A percentile compares a stretch with the other conserved stretches of the same genome.
phyloP scores from a whole-genome alignment of 1,284 basidiomycete genomes.

The Moesziomyces aphidis region DNA sequence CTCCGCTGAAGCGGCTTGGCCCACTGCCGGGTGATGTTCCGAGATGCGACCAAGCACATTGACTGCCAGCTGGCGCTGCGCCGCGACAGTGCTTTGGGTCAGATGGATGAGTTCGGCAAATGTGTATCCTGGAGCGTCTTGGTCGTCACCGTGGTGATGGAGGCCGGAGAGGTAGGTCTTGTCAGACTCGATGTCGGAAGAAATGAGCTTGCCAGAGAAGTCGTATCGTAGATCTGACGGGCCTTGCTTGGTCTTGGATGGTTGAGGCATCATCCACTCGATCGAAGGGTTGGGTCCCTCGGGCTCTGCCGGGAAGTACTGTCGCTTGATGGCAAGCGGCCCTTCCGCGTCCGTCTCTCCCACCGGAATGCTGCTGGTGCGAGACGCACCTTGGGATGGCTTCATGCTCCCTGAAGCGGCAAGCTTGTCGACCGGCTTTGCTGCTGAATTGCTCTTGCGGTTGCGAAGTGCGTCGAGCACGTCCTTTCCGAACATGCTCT shows the following conservation, averaged over 20 bases:
- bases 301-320: slow-evolving; percentile 81
- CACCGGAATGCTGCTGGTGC: slow-evolving; percentile 6
- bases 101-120: slow-evolving; percentile 86
- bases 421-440: neutral
- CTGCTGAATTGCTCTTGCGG: slow-evolving; percentile 26
- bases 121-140: slow-evolving; percentile 87
- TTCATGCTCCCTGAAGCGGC: slow-evolving; percentile 66
- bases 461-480: slow-evolving; percentile 53
- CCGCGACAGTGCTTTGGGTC: slow-evolving; percentile 82
- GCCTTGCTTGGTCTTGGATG: neutral
- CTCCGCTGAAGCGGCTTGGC: neutral
- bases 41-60: slow-evolving; percentile 76
- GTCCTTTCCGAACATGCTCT: slow-evolving; percentile 56
- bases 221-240: slow-evolving; percentile 53
- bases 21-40: slow-evolving; percentile 24
- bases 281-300: slow-evolving; percentile 45
- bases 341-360: slow-evolving; percentile 76
- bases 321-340: slow-evolving; percentile 82
- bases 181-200: slow-evolving; percentile 18
- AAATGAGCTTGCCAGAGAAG: slow-evolving; percentile 50
- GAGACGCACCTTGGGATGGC: slow-evolving; percentile 63
- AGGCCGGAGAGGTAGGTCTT: slow-evolving; percentile 73
- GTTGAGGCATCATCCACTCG: slow-evolving; percentile 56
- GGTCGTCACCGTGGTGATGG: slow-evolving; percentile 83
- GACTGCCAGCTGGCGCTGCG: slow-evolving; percentile 85